Base-by-base conservation (phyloP, 2,329 filamentous ascomycete species). In the Triangularia setosa region DNA sequence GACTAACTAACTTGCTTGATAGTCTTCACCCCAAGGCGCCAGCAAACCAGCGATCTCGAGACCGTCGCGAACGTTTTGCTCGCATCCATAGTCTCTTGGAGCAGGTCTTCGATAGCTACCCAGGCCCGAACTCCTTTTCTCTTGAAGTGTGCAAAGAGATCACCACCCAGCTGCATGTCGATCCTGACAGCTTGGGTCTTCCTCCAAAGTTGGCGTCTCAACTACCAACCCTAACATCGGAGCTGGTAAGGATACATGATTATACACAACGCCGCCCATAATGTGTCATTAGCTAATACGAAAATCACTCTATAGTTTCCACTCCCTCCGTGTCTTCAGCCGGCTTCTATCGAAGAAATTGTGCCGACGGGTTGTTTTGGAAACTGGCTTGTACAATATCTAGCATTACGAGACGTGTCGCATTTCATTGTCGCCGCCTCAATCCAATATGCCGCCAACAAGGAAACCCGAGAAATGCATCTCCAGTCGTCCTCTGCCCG, bases 351-450 rank as follows among this genome's bases (percentile, higher is more conserved):
- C 12, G 72, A 73, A 6, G 72, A 73, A 16, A 69, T 79, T 30
- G 75, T 74, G 1, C 70, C 75, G 1, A 61, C 68, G 14, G 69
- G 73, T 58, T 69, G 73, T 4, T 69, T 69, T 14, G 65, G 72
- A n/a, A 72, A 72, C 63, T 79, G 78, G 78, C 68, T 79, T 11
- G 62, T 73, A 4, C 76, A 78, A 58, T 77, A 78, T 57, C 69
- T 79, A 4, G 73, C 78, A 0, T 71, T 79, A 11, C 70, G 76
- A 64, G 78, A 79, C 69, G 70, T 79, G 8, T 73, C 75, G 0
- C 74, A 76, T 12, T 79, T 77, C 60, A 71, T 78, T 2, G 73
- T 79, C 8, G 77, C 74, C 12, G 77, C 77, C 12, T 78, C 75
- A 1, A 63, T 79, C 25, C 77, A 79, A 54, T 76, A 77, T 63